phyloP scores from a whole-genome alignment of 805 yeast genomes.

The Sugiyamaella valdiviana region DNA sequence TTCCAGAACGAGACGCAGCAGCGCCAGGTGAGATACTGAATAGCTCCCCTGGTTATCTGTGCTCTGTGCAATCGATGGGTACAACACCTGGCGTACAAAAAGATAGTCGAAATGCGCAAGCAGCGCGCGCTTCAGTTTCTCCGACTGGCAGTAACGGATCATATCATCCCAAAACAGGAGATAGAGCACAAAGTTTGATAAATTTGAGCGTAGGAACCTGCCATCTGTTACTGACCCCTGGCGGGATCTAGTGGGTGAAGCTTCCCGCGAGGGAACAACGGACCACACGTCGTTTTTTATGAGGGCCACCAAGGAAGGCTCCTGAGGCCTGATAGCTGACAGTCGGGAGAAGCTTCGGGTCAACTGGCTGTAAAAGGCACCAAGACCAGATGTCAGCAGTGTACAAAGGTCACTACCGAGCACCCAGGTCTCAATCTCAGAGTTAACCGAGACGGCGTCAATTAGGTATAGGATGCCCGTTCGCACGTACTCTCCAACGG shows the following conservation, averaged over 20 bases:
- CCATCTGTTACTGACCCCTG: neutral
- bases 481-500: slow-evolving; percentile 25
- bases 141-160: slow-evolving; percentile 19
- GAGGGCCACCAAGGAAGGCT: slow-evolving; percentile 1
- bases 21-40: slow-evolving; percentile 22
- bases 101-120: slow-evolving; percentile 23
- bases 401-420: slow-evolving; percentile 25
- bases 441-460: slow-evolving; percentile 18
- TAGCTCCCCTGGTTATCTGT: slow-evolving; percentile 18
- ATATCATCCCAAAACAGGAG: slow-evolving; percentile 29
- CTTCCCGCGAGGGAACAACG: neutral
- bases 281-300: neutral
- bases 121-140: slow-evolving; percentile 12
- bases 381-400: slow-evolving; percentile 29
- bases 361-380: slow-evolving; percentile 23
- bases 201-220: slow-evolving; percentile 2
- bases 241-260: neutral
- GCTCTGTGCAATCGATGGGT: slow-evolving; percentile 25
- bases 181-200: slow-evolving; percentile 21
- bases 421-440: slow-evolving; percentile 24
- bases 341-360: slow-evolving; percentile 6
- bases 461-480: slow-evolving; percentile 25
- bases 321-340: neutral
- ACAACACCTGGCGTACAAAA: slow-evolving; percentile 26
- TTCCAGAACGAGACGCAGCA: slow-evolving; percentile 24